phyloP scores from a whole-genome alignment of 768 basidiomycete species.

The Mycena metata region DNA sequence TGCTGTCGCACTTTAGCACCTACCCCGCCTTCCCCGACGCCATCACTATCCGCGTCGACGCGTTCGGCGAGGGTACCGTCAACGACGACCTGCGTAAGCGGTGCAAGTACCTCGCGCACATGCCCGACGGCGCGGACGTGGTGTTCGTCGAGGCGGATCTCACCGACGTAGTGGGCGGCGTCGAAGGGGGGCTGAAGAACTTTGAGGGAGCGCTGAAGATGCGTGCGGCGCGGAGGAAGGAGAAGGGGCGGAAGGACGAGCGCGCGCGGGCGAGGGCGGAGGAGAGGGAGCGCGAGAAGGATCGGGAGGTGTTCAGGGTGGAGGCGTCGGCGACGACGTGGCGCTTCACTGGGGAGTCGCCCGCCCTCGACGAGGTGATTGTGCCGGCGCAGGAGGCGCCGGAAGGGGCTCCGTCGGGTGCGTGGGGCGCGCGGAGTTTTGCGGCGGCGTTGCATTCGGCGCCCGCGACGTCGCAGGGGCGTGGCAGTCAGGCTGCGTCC shows the following conservation, averaged over 20 bases:
- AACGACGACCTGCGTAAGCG: slow-evolving; percentile 95
- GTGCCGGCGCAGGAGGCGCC: slow-evolving; percentile 42
- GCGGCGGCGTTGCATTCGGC: slow-evolving; percentile 80
- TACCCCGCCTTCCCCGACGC: slow-evolving; percentile 89
- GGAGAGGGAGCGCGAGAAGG: slow-evolving; percentile 77
- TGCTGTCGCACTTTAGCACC: slow-evolving; percentile 84
- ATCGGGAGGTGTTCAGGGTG: slow-evolving; percentile 47
- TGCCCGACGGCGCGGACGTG: slow-evolving; percentile 93
- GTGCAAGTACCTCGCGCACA: slow-evolving; percentile 95
- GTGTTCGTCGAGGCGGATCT: slow-evolving; percentile 94
- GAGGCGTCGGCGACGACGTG: slow-evolving; percentile 34
- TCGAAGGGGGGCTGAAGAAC: slow-evolving; percentile 74
- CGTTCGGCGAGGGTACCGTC: slow-evolving; percentile 80
- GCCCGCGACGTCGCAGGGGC: slow-evolving; percentile 44
- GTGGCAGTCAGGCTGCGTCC: slow-evolving; percentile 43
- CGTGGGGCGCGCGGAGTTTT: slow-evolving; percentile 87
- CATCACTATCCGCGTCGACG: slow-evolving; percentile 86
- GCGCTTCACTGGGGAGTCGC: slow-evolving; percentile 41
- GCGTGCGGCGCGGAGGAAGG: slow-evolving; percentile 79
- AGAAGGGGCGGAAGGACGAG: slow-evolving; percentile 90
- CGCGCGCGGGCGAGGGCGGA: slow-evolving; percentile 84
- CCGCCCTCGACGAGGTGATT: slow-evolving; percentile 44
- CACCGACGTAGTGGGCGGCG: slow-evolving; percentile 76
- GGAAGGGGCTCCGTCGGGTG: slow-evolving; percentile 56
- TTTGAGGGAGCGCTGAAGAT: slow-evolving; percentile 88